Evolutionary conservation across 139 green algal genomes (phyloP), one percentile per base, ranked within the genome.

Genomic region (Haematococcus lacustris): DNA sequence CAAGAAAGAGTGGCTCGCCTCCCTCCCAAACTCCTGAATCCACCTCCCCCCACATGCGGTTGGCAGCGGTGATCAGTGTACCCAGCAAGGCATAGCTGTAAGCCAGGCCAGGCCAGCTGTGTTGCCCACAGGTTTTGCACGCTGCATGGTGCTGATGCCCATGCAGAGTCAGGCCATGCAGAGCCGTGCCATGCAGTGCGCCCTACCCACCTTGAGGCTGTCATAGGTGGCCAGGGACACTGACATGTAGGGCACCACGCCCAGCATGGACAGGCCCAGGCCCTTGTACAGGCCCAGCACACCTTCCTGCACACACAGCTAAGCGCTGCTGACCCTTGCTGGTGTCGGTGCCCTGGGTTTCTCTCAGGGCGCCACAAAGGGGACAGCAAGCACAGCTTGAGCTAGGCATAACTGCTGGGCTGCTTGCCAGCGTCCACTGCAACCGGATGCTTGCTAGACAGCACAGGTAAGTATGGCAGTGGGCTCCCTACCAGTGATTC

Each of bases 231-330:
- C 65, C 32, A 90, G 85, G 47, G 78, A 87, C 23, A 86, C 64
- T 33, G 76, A 79, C 41, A 88, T 74, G 79, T 92, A 90, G 34
- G 86, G 82, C 21, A 86, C 80, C 23, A 90, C 76, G 0, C 80
- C 83, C 38, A 80, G 51, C 70, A 80, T 72, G 26, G 85, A 88
- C 62, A 80, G 64, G 34, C 77, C 34, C 40, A 82, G 34, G 60
- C 87, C 87, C n/a, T 83, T 81, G 82, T 89, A 91, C 72, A 86
- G 78, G 37, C 75, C 79, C 23, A 64, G 62, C 4, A 86, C 6
- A 3, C 84, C 81, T 65, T 86, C 78, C 7, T 75, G 62, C 38
- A 28, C 43, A 9, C 43, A 53, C 43, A 53, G 66, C n/a, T n/a
- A n/a, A n/a, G n/a, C n/a, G 43, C 43, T 17, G 43, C 17, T 9